Percentiles rank a stretch among this genome's conserved stretches.
phyloP scores from a whole-genome alignment of 2,329 filamentous ascomycete species.

The Orbilia javanica region DNA sequence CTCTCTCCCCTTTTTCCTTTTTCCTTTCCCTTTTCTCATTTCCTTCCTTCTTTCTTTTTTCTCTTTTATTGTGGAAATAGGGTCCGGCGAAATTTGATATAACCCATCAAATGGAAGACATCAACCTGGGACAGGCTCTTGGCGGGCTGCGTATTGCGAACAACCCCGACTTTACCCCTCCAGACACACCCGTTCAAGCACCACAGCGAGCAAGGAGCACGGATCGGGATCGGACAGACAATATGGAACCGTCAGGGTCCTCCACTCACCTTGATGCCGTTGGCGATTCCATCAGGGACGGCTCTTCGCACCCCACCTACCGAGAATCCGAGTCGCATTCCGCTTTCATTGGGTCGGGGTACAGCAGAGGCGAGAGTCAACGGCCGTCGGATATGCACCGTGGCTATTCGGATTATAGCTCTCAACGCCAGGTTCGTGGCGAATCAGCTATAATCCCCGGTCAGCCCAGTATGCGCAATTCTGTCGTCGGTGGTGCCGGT shows the following conservation, averaged over 20 bases:
- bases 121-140: conserved; percentile 90
- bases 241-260: conserved; percentile 14
- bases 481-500: conserved; percentile 46
- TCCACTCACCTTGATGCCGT: conserved; percentile 11
- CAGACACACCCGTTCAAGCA: conserved; percentile 52
- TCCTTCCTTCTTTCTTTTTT: too few relatives aligned
- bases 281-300: conserved; percentile 18
- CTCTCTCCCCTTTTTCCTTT: too few relatives aligned
- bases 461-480: conserved; percentile 48
- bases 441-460: conserved; percentile 37
- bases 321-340: conserved; percentile 28
- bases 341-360: conserved; percentile 18
- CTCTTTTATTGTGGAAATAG: neutral
- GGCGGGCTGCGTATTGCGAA: conserved; percentile 97
- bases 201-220: conserved; percentile 38
- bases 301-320: conserved; percentile 25
- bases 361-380: conserved; percentile 22
- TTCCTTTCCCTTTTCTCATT: too few relatives aligned
- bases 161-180: conserved; percentile 69
- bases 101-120: conserved; percentile 79
- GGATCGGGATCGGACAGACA: conserved; percentile 17
- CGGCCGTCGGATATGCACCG: conserved; percentile 29
- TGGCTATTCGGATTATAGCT: conserved; percentile 41
- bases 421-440: conserved; percentile 27
- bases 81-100: conserved; percentile 8